A percentile compares a stretch with the other conserved stretches of the same genome.
Evolutionary conservation across 495 filamentous ascomycete species (phyloP).

Genomic region (Glonium stellatum): DNA sequence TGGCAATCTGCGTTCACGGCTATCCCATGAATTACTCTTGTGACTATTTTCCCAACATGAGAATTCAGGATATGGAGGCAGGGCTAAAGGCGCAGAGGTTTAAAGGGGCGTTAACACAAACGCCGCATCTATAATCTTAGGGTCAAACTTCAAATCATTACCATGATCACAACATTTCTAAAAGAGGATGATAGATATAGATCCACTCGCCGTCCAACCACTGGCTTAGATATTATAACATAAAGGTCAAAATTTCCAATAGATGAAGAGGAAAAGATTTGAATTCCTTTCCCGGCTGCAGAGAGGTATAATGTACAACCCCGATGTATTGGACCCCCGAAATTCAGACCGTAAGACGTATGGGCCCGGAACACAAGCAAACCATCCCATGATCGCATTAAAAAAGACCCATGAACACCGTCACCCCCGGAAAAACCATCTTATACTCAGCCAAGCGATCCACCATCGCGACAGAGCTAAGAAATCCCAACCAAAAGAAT

Average conservation of each 20-base stretch:
- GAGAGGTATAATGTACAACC: conserved; percentile 33
- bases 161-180: no score
- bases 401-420: conserved; percentile 35
- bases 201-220: no score
- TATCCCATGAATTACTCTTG: no score
- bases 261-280: conserved; percentile 13
- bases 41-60: no score
- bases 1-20: not conserved
- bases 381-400: conserved; percentile 42
- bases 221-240: no score
- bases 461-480: conserved; percentile 14
- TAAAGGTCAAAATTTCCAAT: no score
- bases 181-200: no score
- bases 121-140: no score
- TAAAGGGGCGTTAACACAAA: no score
- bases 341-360: conserved; percentile 22
- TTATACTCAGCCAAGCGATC: conserved; percentile 22
- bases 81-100: no score
- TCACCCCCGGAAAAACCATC: conserved; percentile 26
- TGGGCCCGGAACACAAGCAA: conserved; percentile 23
- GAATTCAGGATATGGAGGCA: no score
- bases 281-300: conserved; percentile 24
- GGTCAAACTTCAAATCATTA: no score
- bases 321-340: conserved; percentile 14
- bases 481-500: conserved; percentile 22